Percentiles rank a stretch among this genome's conserved stretches.
phyloP scores from a whole-genome alignment of 192 early-diverging fungal genomes.

The Chytriomyces confervae region DNA sequence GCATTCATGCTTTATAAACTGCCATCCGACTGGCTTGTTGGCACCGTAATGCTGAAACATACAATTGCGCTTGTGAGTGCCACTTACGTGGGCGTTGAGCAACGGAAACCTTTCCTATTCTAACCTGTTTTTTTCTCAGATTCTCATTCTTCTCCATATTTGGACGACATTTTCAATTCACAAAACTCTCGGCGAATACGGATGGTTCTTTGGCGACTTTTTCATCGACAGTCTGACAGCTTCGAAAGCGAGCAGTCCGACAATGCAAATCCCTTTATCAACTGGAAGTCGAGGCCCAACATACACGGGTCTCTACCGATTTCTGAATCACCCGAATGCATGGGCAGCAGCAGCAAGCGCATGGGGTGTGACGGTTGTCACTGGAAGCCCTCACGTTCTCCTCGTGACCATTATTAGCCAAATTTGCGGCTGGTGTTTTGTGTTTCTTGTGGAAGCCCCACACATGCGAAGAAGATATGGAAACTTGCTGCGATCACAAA shows the following conservation, averaged over 20 bases:
- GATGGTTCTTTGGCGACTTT: conserved; percentile 99
- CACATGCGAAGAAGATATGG: conserved; percentile 93
- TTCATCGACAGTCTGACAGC: conserved; percentile 76
- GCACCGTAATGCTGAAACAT: conserved; percentile 78
- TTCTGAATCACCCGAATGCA: conserved; percentile 92
- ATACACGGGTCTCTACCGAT: conserved; percentile 94
- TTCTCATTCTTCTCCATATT: conserved; percentile 85
- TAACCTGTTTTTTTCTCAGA: conserved; percentile 33
- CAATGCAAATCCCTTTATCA: neutral
- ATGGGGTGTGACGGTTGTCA: conserved; percentile 90
- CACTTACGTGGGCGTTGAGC: neutral
- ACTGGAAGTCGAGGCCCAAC: conserved; percentile 35
- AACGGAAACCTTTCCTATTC: neutral
- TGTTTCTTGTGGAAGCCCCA: conserved; percentile 87
- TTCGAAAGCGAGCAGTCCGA: conserved; percentile 21
- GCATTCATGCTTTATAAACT: conserved; percentile 79
- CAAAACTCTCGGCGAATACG: conserved; percentile 92
- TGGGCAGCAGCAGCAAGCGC: conserved; percentile 83
- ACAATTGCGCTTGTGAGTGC: conserved; percentile 74
- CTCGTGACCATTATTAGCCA: conserved; percentile 85
- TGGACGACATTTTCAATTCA: conserved; percentile 92
- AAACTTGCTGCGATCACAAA: conserved; percentile 67
- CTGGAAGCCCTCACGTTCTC: conserved; percentile 64
- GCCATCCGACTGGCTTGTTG: conserved; percentile 72
- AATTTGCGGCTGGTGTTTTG: conserved; percentile 80